phyloP scores from a whole-genome alignment of 106 monocot genomes.

The Apostasia ramifera region DNA sequence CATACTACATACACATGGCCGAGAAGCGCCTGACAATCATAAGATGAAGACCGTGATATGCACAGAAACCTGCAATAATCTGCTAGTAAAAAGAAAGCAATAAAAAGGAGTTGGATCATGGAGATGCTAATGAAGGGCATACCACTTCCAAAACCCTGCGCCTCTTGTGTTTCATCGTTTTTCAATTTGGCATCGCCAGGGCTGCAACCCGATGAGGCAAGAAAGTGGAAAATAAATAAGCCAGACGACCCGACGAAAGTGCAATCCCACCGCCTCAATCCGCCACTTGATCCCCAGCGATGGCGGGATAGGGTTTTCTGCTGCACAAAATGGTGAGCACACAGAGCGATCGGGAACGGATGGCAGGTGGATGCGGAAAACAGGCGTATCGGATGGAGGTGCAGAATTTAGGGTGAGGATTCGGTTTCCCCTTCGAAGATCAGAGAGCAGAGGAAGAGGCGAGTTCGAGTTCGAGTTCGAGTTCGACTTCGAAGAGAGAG shows the following conservation, averaged over 20 bases:
- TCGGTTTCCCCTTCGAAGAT: too few species aligned
- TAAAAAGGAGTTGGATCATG: background rate
- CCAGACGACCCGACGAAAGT: background rate
- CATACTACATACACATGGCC: too few species aligned
- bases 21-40: background rate
- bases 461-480: too few species aligned
- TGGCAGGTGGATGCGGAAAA: too few species aligned
- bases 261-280: background rate
- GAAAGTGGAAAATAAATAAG: background rate
- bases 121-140: background rate
- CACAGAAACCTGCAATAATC: background rate
- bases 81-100: slow-evolving; percentile 1
- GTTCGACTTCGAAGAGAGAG: too few species aligned
- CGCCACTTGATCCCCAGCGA: background rate
- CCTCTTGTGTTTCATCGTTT: slow-evolving; percentile 43
- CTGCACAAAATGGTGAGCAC: too few species aligned
- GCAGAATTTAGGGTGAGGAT: too few species aligned
- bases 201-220: background rate
- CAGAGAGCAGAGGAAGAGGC: too few species aligned
- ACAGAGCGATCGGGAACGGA: too few species aligned
- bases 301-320: too few species aligned
- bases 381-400: too few species aligned
- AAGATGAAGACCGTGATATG: background rate
- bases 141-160: slow-evolving; percentile 51
- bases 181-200: slow-evolving; percentile 36